phyloP scores from a whole-genome alignment of 2,329 filamentous ascomycete species.

The Aspergillus novoparasiticus region DNA sequence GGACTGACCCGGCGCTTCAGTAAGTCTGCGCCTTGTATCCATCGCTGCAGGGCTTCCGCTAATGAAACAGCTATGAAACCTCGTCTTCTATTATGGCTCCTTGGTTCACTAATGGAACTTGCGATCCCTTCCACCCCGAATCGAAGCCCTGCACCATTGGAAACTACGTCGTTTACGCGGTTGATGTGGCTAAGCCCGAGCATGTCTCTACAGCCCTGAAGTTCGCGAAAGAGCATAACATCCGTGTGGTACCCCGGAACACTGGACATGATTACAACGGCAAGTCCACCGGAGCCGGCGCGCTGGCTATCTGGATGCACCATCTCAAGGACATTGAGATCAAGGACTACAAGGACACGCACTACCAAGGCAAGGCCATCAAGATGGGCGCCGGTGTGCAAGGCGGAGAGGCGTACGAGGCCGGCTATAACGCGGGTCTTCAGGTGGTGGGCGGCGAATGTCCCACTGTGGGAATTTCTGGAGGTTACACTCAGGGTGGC shows the following conservation, averaged over 20 bases:
- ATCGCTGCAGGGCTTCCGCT: not conserved
- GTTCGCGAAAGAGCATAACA: slow-evolving; percentile 52
- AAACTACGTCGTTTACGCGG: slow-evolving; percentile 36
- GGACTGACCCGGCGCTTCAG: slow-evolving; percentile 52
- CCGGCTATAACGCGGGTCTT: slow-evolving; percentile 49
- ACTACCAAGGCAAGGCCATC: slow-evolving; percentile 56
- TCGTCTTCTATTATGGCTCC: slow-evolving; percentile 45
- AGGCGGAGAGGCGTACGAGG: slow-evolving; percentile 52
- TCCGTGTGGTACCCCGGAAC: slow-evolving; percentile 53
- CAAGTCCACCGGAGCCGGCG: slow-evolving; percentile 63
- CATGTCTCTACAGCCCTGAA: slow-evolving; percentile 29
- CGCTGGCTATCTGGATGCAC: slow-evolving; percentile 36
- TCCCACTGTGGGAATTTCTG: slow-evolving; percentile 59
- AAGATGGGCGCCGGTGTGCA: slow-evolving; percentile 58
- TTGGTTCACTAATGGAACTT: slow-evolving; percentile 43
- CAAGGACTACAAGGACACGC: slow-evolving; percentile 35
- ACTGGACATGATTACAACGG: slow-evolving; percentile 52
- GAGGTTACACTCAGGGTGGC: slow-evolving; percentile 63
- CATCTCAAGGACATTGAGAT: slow-evolving; percentile 33
- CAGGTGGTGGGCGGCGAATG: slow-evolving; percentile 59
- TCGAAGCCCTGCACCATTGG: slow-evolving; percentile 31
- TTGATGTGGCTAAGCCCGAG: slow-evolving; percentile 33
- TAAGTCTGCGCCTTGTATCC: slow-evolving; percentile 25
- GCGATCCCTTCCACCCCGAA: slow-evolving; percentile 44
- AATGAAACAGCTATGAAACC: slow-evolving; percentile 59